These are phyloP conservation scores for Calocera viscosa DNA, from an alignment of 768 basidiomycete species.

Conservation along the genomic window DNA sequence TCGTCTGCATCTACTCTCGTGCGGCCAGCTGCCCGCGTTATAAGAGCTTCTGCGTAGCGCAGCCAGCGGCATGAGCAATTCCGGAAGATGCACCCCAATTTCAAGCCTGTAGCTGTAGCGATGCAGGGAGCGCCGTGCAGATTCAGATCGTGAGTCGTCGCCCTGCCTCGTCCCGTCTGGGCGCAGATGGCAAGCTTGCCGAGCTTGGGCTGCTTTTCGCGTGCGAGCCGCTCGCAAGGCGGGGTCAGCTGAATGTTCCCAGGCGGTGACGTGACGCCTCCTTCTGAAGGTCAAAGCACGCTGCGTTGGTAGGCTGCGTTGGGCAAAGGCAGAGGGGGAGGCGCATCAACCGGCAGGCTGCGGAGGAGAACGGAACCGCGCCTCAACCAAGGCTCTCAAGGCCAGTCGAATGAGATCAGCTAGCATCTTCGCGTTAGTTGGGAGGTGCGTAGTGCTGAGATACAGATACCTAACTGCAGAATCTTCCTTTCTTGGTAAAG, in stretches of 20 bases:
- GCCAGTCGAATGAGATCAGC: neutral
- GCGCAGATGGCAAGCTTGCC: neutral
- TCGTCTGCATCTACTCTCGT: neutral
- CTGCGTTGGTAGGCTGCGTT: neutral
- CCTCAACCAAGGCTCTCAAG: neutral
- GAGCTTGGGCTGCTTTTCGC: neutral
- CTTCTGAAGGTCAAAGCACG: neutral
- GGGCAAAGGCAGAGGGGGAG: neutral
- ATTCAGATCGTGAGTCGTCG: neutral
- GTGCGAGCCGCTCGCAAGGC: neutral
- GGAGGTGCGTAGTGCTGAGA: too few relatives aligned
- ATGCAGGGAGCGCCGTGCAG: neutral
- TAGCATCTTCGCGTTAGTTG: too few relatives aligned
- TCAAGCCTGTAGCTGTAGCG: neutral
- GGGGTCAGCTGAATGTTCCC: neutral
- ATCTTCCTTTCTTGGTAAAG: too few relatives aligned
- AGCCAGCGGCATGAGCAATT: neutral
- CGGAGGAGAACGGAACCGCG: neutral
- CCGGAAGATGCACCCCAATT: neutral
- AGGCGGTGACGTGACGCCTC: neutral
- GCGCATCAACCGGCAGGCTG: neutral
- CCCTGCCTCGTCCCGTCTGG: neutral
- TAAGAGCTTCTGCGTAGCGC: neutral
- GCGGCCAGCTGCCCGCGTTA: neutral
- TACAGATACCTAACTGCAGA: too few relatives aligned